Conservation (phyloP, 768 basidiomycete species). For the Panellus pusillus region DNA sequence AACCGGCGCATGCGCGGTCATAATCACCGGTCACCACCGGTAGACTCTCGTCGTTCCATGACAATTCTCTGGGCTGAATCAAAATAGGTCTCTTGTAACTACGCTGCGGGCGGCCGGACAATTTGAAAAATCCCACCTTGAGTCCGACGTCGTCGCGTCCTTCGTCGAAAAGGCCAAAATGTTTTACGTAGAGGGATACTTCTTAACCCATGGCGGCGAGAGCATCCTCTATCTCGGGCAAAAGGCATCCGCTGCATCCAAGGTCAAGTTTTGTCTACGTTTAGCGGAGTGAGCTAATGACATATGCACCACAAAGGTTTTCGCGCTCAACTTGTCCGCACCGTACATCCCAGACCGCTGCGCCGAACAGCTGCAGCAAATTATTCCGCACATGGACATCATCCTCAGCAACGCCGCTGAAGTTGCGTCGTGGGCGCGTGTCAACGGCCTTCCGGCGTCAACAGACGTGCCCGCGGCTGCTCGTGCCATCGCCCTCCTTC, state of each 20-base stretch:
- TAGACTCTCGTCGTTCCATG: slow-evolving; percentile 26
- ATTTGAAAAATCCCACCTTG: slow-evolving; percentile 80
- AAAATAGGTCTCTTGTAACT: slow-evolving; percentile 83
- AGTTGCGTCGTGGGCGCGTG: slow-evolving; percentile 80
- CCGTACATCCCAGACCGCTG: slow-evolving; percentile 98
- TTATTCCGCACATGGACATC: slow-evolving; percentile 85
- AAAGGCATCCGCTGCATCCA: slow-evolving; percentile 71
- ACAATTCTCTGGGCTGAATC: not conserved
- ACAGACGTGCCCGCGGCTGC: slow-evolving; percentile 72
- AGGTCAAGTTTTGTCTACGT: slow-evolving; percentile 46
- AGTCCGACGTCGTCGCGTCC: slow-evolving; percentile 70
- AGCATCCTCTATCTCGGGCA: slow-evolving; percentile 72
- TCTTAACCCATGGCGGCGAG: slow-evolving; percentile 89
- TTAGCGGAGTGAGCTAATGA: not conserved
- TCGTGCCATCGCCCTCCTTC: slow-evolving; percentile 64
- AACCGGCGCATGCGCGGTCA: slow-evolving; percentile 95
- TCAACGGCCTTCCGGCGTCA: slow-evolving; percentile 65
- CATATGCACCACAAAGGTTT: slow-evolving; percentile 52
- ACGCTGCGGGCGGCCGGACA: slow-evolving; percentile 88
- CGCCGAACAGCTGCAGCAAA: slow-evolving; percentile 70
- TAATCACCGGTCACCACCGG: slow-evolving; percentile 93
- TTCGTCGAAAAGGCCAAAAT: slow-evolving; percentile 78
- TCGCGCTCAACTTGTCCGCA: slow-evolving; percentile 91
- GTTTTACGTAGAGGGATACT: slow-evolving; percentile 96
- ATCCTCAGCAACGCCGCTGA: slow-evolving; percentile 97